Conservation (phyloP, 2,329 filamentous ascomycete species). For the Stagonosporopsis chrysanthemi region DNA sequence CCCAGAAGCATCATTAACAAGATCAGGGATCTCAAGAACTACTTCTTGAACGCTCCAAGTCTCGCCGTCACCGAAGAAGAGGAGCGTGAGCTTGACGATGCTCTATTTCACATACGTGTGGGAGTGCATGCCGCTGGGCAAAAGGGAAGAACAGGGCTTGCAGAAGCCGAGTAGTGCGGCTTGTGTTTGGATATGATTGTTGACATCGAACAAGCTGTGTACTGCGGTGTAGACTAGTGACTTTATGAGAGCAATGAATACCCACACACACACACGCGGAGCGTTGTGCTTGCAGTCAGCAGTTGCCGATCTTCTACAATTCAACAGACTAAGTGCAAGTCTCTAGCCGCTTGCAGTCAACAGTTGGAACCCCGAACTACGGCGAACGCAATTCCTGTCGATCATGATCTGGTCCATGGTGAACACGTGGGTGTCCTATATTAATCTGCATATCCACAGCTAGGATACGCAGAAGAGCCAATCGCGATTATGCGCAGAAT, state of each 20-base stretch:
- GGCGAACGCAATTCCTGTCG: constrained; percentile 4
- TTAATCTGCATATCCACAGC: neutral
- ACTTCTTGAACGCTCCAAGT: constrained; percentile 61
- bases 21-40: constrained; percentile 55
- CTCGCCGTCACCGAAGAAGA: constrained; percentile 69
- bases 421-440: neutral
- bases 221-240: neutral
- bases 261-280: neutral
- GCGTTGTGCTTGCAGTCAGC: neutral
- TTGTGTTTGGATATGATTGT: neutral
- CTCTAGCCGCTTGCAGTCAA: neutral
- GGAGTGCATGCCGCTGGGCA: constrained; percentile 75
- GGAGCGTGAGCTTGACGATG: constrained; percentile 75
- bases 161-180: neutral
- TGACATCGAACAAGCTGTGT: no score
- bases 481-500: neutral
- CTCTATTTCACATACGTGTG: constrained; percentile 79
- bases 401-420: constrained; percentile 9
- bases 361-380: neutral
- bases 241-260: neutral
- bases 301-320: neutral
- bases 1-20: constrained; percentile 60
- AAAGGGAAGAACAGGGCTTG: constrained; percentile 46
- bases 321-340: neutral
- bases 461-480: constrained; percentile 3